Evolutionary conservation across 257 asterid genomes (phyloP).

Genomic region (Solanum medicagineum): DNA sequence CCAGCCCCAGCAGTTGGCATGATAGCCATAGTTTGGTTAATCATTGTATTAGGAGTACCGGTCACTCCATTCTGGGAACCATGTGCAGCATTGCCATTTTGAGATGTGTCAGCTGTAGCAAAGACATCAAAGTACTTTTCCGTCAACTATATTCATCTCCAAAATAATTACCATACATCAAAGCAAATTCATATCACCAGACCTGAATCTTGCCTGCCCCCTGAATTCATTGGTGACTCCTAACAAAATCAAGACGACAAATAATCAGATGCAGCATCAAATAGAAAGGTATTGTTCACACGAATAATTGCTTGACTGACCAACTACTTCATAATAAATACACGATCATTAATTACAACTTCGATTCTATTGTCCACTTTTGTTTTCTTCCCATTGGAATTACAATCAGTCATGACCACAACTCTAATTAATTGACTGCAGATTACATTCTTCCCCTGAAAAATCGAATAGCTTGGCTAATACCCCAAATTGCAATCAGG

Average conservation of each 20-base stretch:
- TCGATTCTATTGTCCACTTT: background rate
- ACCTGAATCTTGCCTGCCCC: constrained; percentile 50
- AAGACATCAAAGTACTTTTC: background rate
- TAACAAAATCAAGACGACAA: constrained; percentile 6
- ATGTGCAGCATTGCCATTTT: constrained; percentile 45
- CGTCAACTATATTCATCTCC: background rate
- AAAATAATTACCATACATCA: background rate
- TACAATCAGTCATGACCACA: background rate
- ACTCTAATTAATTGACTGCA: background rate
- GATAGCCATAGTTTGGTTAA: constrained; percentile 26
- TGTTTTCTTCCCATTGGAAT: background rate
- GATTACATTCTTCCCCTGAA: background rate
- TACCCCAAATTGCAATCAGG: background rate
- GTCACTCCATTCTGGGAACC: constrained; percentile 55
- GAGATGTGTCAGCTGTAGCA: constrained; percentile 54
- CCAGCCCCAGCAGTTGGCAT: constrained; percentile 47
- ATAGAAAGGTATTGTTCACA: background rate
- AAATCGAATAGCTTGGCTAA: background rate
- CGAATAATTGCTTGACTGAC: background rate
- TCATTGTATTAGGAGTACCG: constrained; percentile 24
- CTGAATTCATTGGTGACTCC: constrained; percentile 51
- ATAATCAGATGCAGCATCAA: background rate
- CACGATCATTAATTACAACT: background rate
- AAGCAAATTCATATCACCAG: background rate
- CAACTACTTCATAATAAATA: background rate